phyloP scores from a whole-genome alignment of 306 rosid genomes.

The Prunus kanzakura region DNA sequence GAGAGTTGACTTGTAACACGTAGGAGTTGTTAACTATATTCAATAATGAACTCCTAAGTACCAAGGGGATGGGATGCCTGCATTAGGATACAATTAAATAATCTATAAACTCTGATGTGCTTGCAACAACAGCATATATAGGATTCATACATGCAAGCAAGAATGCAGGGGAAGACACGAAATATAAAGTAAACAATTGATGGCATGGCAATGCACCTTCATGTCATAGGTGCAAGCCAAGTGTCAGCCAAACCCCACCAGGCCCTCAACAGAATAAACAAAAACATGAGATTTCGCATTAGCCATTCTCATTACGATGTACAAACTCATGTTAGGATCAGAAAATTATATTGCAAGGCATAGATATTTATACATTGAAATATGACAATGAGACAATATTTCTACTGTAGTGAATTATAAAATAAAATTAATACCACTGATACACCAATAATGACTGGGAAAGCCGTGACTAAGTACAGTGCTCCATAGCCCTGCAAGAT shows the following conservation, averaged over 20 bases:
- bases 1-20: slow-evolving; percentile 29
- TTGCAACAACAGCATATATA: slow-evolving; percentile 25
- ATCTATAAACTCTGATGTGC: slow-evolving; percentile 32
- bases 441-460: slow-evolving; percentile 86
- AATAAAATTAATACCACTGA: slow-evolving; percentile 88
- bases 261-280: not conserved
- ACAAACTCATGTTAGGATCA: slow-evolving; percentile 18
- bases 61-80: too few relatives aligned
- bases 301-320: slow-evolving; percentile 17
- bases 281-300: not conserved
- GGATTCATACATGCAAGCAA: slow-evolving; percentile 18
- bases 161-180: not conserved
- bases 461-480: slow-evolving; percentile 78
- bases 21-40: not conserved
- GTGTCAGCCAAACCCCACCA: too few relatives aligned
- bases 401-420: slow-evolving; percentile 86
- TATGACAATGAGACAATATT: slow-evolving; percentile 4
- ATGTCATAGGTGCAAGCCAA: not conserved
- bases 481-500: slow-evolving; percentile 95
- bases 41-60: not conserved
- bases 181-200: not conserved
- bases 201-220: slow-evolving; percentile 16
- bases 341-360: slow-evolving; percentile 16
- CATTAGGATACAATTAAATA: not conserved
- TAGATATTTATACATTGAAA: slow-evolving; percentile 27